These are phyloP conservation scores for Thalassiosira allenii DNA, from an alignment of 352 stramenopile species.

Conservation along the genomic window DNA sequence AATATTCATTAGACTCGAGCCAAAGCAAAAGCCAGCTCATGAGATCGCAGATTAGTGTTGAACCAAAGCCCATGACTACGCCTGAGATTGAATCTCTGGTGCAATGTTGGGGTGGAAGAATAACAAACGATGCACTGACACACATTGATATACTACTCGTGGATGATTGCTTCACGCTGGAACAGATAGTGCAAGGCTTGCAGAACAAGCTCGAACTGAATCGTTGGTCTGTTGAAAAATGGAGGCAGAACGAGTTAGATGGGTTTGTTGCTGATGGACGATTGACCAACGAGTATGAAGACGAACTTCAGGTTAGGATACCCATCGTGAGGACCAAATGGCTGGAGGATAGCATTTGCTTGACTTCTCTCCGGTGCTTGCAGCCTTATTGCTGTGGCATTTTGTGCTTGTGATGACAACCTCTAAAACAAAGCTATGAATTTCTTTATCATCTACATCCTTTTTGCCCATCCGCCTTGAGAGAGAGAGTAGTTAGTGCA, in stretches of 20 bases:
- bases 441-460: too few relatives aligned
- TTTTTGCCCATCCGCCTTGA: too few relatives aligned
- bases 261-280: constrained; percentile 4
- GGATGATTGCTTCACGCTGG: constrained; percentile 22
- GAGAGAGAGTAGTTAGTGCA: too few relatives aligned
- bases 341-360: constrained; percentile 43
- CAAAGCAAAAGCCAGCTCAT: too few relatives aligned
- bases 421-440: too few relatives aligned
- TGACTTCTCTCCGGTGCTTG: constrained; percentile 16
- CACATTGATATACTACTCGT: constrained; percentile 23
- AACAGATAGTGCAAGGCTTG: constrained; percentile 10
- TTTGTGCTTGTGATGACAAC: constrained; percentile 20
- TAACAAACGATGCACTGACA: constrained; percentile 18
- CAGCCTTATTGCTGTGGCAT: constrained; percentile 35
- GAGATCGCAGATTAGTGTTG: too few relatives aligned
- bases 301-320: constrained; percentile 5
- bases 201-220: background rate
- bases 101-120: constrained; percentile 15
- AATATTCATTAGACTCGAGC: too few relatives aligned
- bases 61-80: background rate
- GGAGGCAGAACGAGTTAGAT: constrained; percentile 10
- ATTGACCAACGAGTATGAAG: background rate
- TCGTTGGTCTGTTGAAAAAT: constrained; percentile 20
- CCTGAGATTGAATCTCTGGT: constrained; percentile 28
- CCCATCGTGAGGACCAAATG: constrained; percentile 39